Base-by-base conservation (phyloP, 2,329 filamentous ascomycete species). In the Verticillium isaacii region DNA sequence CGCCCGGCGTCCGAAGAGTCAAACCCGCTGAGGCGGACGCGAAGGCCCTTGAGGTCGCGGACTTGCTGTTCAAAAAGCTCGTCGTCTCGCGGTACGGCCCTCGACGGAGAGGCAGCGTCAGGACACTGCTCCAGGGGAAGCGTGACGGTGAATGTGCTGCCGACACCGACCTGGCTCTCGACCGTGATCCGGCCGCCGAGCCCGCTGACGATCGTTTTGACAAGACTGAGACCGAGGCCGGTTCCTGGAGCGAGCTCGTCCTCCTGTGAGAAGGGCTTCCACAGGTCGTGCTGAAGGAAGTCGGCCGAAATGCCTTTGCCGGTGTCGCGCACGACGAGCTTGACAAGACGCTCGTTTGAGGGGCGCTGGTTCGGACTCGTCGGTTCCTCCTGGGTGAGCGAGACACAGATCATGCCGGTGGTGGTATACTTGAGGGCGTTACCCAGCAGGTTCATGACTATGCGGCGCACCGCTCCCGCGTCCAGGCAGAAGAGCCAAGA, bases 231-330 rank as follows among this genome's bases (percentile, higher is more conserved):
- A 0, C 87, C 87, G 0, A 89, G 75, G 0, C 86, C 86, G 2
- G 83, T 83, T 0, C 86, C 86, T 1, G 80, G 80, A 0, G 81
- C 78, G 15, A 89, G 72, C 0, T 76, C 73, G 58, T 88, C 80
- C 66, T 89, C 87, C 66, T 89, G 87, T 0, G 79, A 73, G 62
- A 88, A 89, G 0, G 85, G 84, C 0, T 81, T 84, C 68, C 86
- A 89, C 0, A 89, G 72, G 57, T 80, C 79, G 14, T 82, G 81
- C 41, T 81, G 77, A 32, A 88, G 72, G 65, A 85, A 89, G 12
- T 87, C 82, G 23, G 81, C 76, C 0, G 80, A 82, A 60, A 89
- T 89, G 6, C 87, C 87, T 60, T 80, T 80, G 1, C 87, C 87
- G 2, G 86, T 86, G 67, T 90, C 87, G 0, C 79, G 77, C 14